Evolutionary conservation across 768 basidiomycete species (phyloP), one percentile per base, ranked within the genome.

Genomic region (Trametes elegans): DNA sequence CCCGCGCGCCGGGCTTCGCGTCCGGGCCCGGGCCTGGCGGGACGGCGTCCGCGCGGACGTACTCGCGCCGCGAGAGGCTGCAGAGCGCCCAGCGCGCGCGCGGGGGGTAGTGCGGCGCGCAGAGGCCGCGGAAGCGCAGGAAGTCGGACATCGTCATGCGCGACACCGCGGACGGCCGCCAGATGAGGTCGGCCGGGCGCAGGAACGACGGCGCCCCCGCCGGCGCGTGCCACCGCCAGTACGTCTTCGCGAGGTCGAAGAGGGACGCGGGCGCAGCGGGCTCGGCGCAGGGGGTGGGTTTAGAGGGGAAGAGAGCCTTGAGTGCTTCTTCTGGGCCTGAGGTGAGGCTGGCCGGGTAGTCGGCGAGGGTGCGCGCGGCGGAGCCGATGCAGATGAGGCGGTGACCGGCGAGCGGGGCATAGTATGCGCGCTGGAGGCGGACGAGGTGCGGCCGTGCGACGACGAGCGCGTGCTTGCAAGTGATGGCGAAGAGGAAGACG

Each of bases 31-130:
- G n/a, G n/a, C n/a, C n/a, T n/a, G n/a, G n/a, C n/a, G n/a, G n/a
- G n/a, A n/a, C n/a, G n/a, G 41, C 52, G 3, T 50, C 58, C 2
- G 28, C 42, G 29, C 47, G 52, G 18, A 57, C 42, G 24, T 50
- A 61, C 24, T 57, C 50, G 26, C 29, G 46, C 39, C 48, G 53
- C 13, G 59, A 49, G 11, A 49, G 28, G 47, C 48, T 61, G 35
- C 51, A 54, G 21, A 61, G 38, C 34, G 50, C 46, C 59, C 59
- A 53, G 7, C 24, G 41, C 49, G 18, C 40, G 7, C 7, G 3
- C 11, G 23, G 3, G 9, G 46, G 46, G 21, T 16, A 24, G 34
- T 13, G 35, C 19, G 55, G 55, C 19, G 34, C 26, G 14, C 24
- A 18, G 26, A 56, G 42, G 3, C 26, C 35, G 32, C 48, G 55